Evolutionary conservation across 1,139 yeast genomes (phyloP), one percentile per base, ranked within the genome.

Genomic region (Taphrina pruni): DNA sequence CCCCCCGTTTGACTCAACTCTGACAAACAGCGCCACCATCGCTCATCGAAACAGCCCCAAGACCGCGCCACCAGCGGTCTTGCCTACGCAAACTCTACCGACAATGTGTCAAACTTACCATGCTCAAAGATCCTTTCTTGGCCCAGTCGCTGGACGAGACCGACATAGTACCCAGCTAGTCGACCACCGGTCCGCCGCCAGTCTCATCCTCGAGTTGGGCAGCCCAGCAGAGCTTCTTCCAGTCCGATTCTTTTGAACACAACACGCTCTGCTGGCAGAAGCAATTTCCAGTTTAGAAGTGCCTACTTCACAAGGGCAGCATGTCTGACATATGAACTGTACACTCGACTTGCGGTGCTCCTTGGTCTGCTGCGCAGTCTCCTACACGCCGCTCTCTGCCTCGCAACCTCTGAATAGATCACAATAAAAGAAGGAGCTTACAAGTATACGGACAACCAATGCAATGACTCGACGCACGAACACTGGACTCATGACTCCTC

Each of bases 401-500:
- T 17, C n/a, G 48, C n/a, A n/a, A 7, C n/a, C 48, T 45, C 48
- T 6, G 48, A n/a, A 11, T n/a, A 2, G 8, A 14, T 14, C 48
- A 45, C 48, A 7, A 45, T n/a, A 14, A 39, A 9, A 39, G 14
- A 39, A 6, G 11, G 11, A 14, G 6, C 43, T 26, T 26, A 26
- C 14, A 39, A 39, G 43, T 2, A 39, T n/a, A 45, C 20, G 48
- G 48, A 45, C 48, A 45, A 45, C 43, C 11, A 32, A 58, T 58
- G 62, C 20, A 26, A 58, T 58, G 62, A 58, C 26, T 46, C 39
- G 54, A 26, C 62, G 62, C 45, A 32, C 39, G 36, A 26, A 17
- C 17, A 11, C 62, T 1, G 62, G 62, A 32, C 54, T 58, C 51
- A 58, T 58, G 54, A 58, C 62, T 32, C 62, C 62, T 9, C 62